Evolutionary conservation across 345 rosid genomes (phyloP), one percentile per base, ranked within the genome.

Genomic region (Conringia planisiliqua): DNA sequence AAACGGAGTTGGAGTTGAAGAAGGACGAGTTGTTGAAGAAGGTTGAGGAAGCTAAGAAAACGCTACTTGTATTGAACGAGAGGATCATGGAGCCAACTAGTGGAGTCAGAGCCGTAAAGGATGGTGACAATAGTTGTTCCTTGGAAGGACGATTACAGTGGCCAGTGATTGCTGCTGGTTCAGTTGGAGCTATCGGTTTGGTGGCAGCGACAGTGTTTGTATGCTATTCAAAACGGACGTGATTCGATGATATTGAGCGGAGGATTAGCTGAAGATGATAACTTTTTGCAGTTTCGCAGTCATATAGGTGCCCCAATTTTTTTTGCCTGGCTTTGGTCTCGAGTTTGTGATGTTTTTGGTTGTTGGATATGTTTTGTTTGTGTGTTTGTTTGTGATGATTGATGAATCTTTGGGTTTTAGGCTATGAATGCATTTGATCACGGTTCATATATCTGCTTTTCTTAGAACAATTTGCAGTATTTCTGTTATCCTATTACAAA

Each of bases 131-230:
- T 27, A 69, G 64, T 3, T 43, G 6, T 14, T 48, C 10, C 22
- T 40, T 42, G 72, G 78, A 54, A 9, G 57, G 62, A 26, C 72
- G 76, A 42, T 44, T 65, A 69, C 83, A 71, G n/a, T 82, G 79
- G 82, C 89, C 89, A 1, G 61, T 83, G 26, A 69, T 82, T 60
- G 85, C 79, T 0, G 82, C 74, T 4, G 87, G 87, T 0, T 85
- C 90, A 4, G 62, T 84, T 2, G 88, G 85, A 26, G 81, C 80
- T 4, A 33, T 79, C 10, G 85, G 62, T 48, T 79, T 62, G 39
- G 84, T 78, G 0, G 86, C 82, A 40, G 85, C 83, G 27, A 73
- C 70, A 75, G 79, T 71, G 29, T 88, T 78, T 73, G 64, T 79
- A 70, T 81, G 66, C 84, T 82, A 61, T 62, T 60, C 76, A 3